Conservation (phyloP, 139 green algal genomes). For the Yamagishiella unicocca region DNA sequence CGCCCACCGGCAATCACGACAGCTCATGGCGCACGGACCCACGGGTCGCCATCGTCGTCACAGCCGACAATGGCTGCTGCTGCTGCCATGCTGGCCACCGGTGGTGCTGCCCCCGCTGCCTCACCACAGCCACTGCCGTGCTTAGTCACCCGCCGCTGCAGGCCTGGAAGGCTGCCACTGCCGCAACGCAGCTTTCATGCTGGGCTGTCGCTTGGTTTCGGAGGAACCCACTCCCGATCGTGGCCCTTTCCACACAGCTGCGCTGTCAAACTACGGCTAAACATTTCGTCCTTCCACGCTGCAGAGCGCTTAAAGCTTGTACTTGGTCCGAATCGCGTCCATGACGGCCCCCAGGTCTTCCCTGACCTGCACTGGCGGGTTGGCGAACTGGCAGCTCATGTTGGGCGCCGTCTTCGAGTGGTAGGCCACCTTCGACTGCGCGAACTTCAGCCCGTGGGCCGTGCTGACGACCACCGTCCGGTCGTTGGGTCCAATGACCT, state of each 20-base stretch:
- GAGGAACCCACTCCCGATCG: no score
- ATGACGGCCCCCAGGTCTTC: slow-evolving; percentile 96
- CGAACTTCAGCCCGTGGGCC: slow-evolving; percentile 99
- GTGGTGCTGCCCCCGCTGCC: neutral
- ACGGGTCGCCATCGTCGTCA: no score
- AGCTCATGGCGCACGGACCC: no score
- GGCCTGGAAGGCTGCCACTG: no score
- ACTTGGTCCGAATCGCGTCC: slow-evolving; percentile 88
- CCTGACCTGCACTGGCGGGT: slow-evolving; percentile 93
- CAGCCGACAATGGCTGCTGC: neutral
- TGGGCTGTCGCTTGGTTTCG: no score
- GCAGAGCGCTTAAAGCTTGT: slow-evolving; percentile 45
- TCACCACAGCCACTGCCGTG: no score
- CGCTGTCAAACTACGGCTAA: no score
- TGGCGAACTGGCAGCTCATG: slow-evolving; percentile 86
- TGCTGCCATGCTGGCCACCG: neutral
- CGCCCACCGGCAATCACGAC: no score
- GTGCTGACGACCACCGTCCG: slow-evolving; percentile 96
- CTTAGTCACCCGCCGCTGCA: no score
- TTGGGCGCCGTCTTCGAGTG: slow-evolving; percentile 88
- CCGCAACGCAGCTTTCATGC: no score
- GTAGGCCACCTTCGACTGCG: slow-evolving; percentile 97
- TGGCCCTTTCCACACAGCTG: no score
- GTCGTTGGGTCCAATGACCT: slow-evolving; percentile 91
- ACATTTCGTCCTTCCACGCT: no score